Evolutionary conservation across 805 yeast genomes (phyloP).

Genomic region (Metschnikowia vanudenii): DNA sequence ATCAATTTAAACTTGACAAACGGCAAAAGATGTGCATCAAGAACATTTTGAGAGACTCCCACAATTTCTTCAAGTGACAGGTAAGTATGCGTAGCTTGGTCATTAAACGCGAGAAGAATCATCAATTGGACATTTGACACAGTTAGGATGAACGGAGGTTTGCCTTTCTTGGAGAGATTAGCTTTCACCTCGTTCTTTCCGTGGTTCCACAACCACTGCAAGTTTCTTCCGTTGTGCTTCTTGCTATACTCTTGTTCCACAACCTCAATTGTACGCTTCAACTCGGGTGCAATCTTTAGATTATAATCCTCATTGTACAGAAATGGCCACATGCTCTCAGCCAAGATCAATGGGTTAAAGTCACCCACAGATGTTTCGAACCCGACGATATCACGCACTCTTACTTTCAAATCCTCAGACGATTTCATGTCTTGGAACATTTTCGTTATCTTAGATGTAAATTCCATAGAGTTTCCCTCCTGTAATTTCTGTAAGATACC

Average conservation of each 20-base stretch:
- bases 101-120: slow-evolving; percentile 80
- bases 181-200: slow-evolving; percentile 91
- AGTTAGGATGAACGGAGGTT: slow-evolving; percentile 76
- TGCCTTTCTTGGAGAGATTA: slow-evolving; percentile 74
- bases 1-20: slow-evolving; percentile 76
- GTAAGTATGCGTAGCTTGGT: slow-evolving; percentile 56
- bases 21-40: slow-evolving; percentile 77
- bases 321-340: slow-evolving; percentile 89
- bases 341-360: slow-evolving; percentile 75
- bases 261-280: slow-evolving; percentile 61
- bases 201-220: slow-evolving; percentile 95
- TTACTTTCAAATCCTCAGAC: slow-evolving; percentile 68
- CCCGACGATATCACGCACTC: slow-evolving; percentile 47
- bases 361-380: slow-evolving; percentile 26
- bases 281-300: slow-evolving; percentile 62
- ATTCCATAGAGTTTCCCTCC: slow-evolving; percentile 86
- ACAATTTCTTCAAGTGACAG: slow-evolving; percentile 64
- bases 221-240: slow-evolving; percentile 82
- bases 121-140: slow-evolving; percentile 87
- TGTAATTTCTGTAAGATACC: slow-evolving; percentile 80
- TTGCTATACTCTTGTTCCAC: slow-evolving; percentile 67
- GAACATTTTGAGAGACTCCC: slow-evolving; percentile 59
- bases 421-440: slow-evolving; percentile 95
- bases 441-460: slow-evolving; percentile 88
- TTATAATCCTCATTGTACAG: slow-evolving; percentile 40